Evolutionary conservation across 2,329 filamentous ascomycete species (phyloP).

Genomic region (Ophioceras dolichostomum): DNA sequence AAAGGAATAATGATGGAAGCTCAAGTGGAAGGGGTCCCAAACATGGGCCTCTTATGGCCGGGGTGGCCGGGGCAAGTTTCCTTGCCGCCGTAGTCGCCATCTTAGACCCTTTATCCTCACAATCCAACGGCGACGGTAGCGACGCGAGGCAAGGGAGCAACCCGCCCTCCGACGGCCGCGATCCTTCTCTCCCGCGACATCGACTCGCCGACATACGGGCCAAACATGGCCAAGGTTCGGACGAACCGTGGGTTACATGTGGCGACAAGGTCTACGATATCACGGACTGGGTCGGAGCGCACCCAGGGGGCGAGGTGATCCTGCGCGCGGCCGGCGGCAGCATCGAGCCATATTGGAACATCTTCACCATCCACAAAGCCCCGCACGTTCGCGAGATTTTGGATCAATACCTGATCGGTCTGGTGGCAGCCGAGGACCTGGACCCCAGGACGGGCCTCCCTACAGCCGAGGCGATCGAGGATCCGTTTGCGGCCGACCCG

Average conservation of each 20-base stretch:
- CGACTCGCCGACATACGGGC: conserved; percentile 11
- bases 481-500: conserved; percentile 46
- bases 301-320: conserved; percentile 58
- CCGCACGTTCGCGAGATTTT: conserved; percentile 53
- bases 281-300: conserved; percentile 52
- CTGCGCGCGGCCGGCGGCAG: conserved; percentile 51
- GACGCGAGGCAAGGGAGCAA: background rate
- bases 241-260: conserved; percentile 48
- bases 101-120: background rate
- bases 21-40: background rate
- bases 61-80: background rate
- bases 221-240: conserved; percentile 8
- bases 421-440: conserved; percentile 45
- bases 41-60: background rate
- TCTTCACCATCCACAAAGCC: conserved; percentile 57
- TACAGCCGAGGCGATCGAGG: conserved; percentile 40
- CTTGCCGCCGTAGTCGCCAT: background rate
- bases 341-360: conserved; percentile 58
- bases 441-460: conserved; percentile 35
- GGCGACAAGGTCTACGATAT: conserved; percentile 58
- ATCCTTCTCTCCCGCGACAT: conserved; percentile 10
- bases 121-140: background rate
- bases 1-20: background rate
- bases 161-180: conserved; percentile 6
- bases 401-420: conserved; percentile 51